A percentile compares a stretch with the other conserved stretches of the same genome.
These are phyloP conservation scores for Elymus sibiricus DNA, from an alignment of 176 grass and related monocot species.

Conservation along the genomic window DNA sequence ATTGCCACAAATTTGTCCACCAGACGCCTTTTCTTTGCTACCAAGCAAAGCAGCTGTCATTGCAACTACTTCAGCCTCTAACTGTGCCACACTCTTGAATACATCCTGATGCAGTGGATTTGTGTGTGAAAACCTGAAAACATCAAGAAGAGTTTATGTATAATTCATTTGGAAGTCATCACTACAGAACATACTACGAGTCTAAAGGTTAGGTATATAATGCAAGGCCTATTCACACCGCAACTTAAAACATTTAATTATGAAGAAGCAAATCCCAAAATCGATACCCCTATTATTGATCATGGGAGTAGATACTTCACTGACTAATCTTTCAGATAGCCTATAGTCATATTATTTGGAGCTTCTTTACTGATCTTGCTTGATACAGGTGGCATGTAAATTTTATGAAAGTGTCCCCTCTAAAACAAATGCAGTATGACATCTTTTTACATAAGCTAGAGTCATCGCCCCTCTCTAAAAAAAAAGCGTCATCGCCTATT, in stretches of 20 bases:
- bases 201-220: not conserved
- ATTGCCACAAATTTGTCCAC: slow-evolving; percentile 94
- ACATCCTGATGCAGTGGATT: slow-evolving; percentile 93
- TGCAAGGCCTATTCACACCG: not conserved
- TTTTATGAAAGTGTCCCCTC: not conserved
- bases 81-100: slow-evolving; percentile 82
- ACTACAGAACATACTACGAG: not conserved
- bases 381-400: not conserved
- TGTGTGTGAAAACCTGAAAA: slow-evolving; percentile 93
- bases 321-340: not conserved
- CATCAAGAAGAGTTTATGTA: not conserved
- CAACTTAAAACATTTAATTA: not conserved
- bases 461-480: not conserved
- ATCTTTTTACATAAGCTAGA: not conserved
- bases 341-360: not conserved
- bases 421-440: not conserved
- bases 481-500: not conserved
- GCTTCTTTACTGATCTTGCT: not conserved
- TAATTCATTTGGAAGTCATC: not conserved
- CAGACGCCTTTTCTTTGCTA: slow-evolving; percentile 75
- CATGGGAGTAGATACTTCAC: not conserved
- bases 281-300: not conserved
- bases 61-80: slow-evolving; percentile 91
- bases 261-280: not conserved
- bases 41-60: slow-evolving; percentile 96